Conservation (phyloP, 164 flowering plant species). For the Macadamia tetraphylla region DNA sequence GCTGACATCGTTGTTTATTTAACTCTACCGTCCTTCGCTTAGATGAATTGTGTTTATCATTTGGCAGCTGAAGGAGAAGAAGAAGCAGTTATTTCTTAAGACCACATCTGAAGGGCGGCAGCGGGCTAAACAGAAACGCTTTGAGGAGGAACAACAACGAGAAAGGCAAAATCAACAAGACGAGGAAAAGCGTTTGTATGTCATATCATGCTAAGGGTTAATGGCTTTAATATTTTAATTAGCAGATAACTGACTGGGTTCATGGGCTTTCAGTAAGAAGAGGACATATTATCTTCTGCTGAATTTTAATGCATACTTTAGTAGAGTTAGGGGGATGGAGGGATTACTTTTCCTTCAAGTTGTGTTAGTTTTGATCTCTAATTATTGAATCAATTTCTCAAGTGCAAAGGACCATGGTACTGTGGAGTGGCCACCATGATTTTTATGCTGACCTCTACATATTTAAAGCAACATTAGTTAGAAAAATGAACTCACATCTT, state of each 20-base stretch:
- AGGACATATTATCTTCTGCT: no score
- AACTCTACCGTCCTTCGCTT: not conserved
- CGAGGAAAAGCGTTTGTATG: slow-evolving; percentile 86
- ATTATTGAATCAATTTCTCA: no score
- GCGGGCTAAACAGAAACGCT: slow-evolving; percentile 86
- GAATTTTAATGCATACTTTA: no score
- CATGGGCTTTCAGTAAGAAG: no score
- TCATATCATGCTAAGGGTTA: not conserved
- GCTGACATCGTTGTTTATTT: not conserved
- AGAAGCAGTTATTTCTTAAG: slow-evolving; percentile 76
- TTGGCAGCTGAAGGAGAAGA: slow-evolving; percentile 82
- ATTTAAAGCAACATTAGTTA: not conserved
- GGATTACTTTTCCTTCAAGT: no score
- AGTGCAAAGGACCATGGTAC: no score
- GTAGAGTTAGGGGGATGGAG: no score
- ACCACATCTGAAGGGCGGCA: slow-evolving; percentile 86
- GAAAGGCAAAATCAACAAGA: slow-evolving; percentile 77
- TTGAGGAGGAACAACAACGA: slow-evolving; percentile 69
- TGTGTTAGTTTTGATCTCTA: no score
- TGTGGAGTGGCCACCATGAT: no score
- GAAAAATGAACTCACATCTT: not conserved
- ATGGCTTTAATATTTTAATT: not conserved
- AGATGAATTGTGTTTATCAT: not conserved
- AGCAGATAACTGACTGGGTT: no score
- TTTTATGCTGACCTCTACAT: no score